Evolutionary conservation across 306 rosid genomes (phyloP).

Genomic region (Cicer judaicum): DNA sequence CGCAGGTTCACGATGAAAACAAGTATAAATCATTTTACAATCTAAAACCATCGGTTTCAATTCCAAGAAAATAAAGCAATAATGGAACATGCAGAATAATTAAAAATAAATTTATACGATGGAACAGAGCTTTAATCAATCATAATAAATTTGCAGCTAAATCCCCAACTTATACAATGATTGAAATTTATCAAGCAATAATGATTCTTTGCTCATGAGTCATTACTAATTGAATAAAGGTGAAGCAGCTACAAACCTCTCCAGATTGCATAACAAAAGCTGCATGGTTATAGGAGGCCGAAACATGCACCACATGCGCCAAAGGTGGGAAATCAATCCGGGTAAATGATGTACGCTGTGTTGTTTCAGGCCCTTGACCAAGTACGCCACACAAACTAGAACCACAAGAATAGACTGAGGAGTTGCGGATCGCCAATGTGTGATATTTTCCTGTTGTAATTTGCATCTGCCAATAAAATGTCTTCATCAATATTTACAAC

Average conservation of each 20-base stretch:
- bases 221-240: slow-evolving; percentile 24
- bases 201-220: background rate
- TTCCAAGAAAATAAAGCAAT: slow-evolving; percentile 25
- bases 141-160: no score
- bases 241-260: slow-evolving; percentile 63
- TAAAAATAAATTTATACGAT: no score
- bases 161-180: no score
- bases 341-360: slow-evolving; percentile 76
- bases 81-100: slow-evolving; percentile 8
- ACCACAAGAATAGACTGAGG: slow-evolving; percentile 88
- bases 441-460: slow-evolving; percentile 85
- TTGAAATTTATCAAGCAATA: no score
- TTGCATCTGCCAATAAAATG: slow-evolving; percentile 77
- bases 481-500: slow-evolving; percentile 41
- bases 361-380: slow-evolving; percentile 87
- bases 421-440: slow-evolving; percentile 76
- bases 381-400: slow-evolving; percentile 89
- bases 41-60: slow-evolving; percentile 22
- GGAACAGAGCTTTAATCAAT: no score
- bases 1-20: slow-evolving; percentile 22
- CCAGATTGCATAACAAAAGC: slow-evolving; percentile 85
- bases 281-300: slow-evolving; percentile 90
- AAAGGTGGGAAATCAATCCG: slow-evolving; percentile 67
- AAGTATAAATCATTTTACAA: slow-evolving; percentile 35
- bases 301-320: slow-evolving; percentile 72